Evolutionary conservation across 148 eudicot genomes (phyloP).

Genomic region (Rhododendron mucronatum): DNA sequence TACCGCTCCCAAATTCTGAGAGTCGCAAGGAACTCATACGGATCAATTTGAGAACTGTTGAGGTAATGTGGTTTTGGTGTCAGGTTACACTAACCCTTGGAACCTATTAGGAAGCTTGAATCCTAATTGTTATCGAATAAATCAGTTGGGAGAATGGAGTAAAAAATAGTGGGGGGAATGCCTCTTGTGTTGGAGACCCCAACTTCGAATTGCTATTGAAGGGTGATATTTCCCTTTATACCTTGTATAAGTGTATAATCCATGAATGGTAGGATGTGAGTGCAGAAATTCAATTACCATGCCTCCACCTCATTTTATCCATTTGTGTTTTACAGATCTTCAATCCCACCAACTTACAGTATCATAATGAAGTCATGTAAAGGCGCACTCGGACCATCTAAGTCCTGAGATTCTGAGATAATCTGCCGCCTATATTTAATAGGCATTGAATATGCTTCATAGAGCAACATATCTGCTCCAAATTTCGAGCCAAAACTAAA

Average conservation of each 20-base stretch:
- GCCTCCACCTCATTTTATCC: neutral
- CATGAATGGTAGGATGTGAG: neutral
- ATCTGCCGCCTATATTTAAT: neutral
- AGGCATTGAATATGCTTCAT: neutral
- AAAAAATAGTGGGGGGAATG: neutral
- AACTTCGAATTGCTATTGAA: neutral
- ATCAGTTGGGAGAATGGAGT: neutral
- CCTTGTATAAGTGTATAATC: neutral
- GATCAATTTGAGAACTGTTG: constrained; percentile 90
- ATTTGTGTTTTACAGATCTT: neutral
- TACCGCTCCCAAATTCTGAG: constrained; percentile 89
- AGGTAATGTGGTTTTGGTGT: constrained; percentile 36
- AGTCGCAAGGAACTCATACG: constrained; percentile 93
- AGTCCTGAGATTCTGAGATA: neutral
- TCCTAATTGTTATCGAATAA: neutral
- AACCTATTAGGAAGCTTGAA: neutral
- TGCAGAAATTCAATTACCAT: neutral
- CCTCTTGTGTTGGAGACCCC: neutral
- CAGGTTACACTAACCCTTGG: neutral
- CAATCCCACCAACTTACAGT: neutral
- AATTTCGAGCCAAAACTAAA: neutral
- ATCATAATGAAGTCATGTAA: neutral
- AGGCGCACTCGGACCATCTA: neutral
- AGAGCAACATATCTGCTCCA: neutral
- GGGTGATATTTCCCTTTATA: neutral